Percentiles rank a stretch among this genome's conserved stretches.
Evolutionary conservation across 805 yeast species (phyloP).

Genomic region (Candida alai): DNA sequence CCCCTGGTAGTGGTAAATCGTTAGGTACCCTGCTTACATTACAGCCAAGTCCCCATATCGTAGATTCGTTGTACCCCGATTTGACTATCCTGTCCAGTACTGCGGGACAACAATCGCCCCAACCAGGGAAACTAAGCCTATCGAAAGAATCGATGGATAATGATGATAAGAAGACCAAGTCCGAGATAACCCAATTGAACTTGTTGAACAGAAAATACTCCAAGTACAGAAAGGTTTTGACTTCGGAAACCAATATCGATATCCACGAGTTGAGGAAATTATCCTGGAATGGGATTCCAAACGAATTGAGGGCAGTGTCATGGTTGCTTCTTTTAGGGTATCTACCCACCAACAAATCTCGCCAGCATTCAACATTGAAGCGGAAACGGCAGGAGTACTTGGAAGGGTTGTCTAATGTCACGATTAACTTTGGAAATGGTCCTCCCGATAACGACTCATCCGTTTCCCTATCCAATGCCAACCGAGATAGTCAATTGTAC

Average conservation of each 20-base stretch:
- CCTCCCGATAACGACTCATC: slow-evolving; percentile 14
- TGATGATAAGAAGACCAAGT: slow-evolving; percentile 34
- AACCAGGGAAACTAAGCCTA: not conserved
- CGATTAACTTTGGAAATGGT: slow-evolving; percentile 37
- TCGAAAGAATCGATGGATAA: slow-evolving; percentile 9
- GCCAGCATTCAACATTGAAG: slow-evolving; percentile 65
- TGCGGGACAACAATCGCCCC: too few relatives aligned
- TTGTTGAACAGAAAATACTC: slow-evolving; percentile 59
- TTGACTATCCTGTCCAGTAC: slow-evolving; percentile 20
- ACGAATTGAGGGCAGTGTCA: slow-evolving; percentile 69
- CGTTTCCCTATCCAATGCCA: slow-evolving; percentile 9
- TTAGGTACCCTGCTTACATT: slow-evolving; percentile 19
- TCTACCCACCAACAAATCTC: slow-evolving; percentile 75
- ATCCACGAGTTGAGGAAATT: slow-evolving; percentile 67
- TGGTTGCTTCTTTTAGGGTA: slow-evolving; percentile 93
- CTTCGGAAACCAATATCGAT: slow-evolving; percentile 51
- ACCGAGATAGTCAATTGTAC: slow-evolving; percentile 62
- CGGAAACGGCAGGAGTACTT: slow-evolving; percentile 83
- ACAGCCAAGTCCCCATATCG: slow-evolving; percentile 25
- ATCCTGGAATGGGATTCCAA: slow-evolving; percentile 94
- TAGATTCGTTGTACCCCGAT: slow-evolving; percentile 38
- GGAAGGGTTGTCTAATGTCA: slow-evolving; percentile 67
- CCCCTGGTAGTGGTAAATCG: slow-evolving; percentile 22
- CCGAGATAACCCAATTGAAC: slow-evolving; percentile 53
- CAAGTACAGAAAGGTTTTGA: slow-evolving; percentile 62